Base-by-base conservation (phyloP, 1,284 basidiomycete genomes). In the Chalciporus sp. region DNA sequence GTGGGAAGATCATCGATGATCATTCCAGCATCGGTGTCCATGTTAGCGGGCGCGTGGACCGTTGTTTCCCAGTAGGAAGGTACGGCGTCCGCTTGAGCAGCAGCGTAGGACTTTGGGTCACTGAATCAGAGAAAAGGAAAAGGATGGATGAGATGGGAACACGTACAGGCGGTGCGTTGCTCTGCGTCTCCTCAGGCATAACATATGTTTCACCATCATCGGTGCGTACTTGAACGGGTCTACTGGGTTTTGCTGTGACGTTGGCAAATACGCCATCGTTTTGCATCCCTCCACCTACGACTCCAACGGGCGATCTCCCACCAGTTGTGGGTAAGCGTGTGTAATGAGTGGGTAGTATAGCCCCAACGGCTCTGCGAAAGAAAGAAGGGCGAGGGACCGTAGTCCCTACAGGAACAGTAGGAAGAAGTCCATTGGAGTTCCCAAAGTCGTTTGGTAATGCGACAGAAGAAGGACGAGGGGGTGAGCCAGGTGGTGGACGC, bases 41-140 rank as follows among this genome's bases (percentile, higher is more conserved):
- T 56, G 27, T 76, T 74, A 4, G 77, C 72, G 0, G 89, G 87
- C 0, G 87, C 85, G 55, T 96, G 90, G 14, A 98, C 86, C 0
- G 94, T 95, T 2, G 93, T 98, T 71, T 99, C 96, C 92, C 95
- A 98, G 73, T 99, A 99, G 0, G 94, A 85, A 0, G 96, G 97
- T 0, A 93, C 95, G 0, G 93, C 84, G 68, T 99, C 96, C 9
- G 89, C 85, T 55, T 95, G 88, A 1, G 96, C 96, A 20, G 87
- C 81, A 40, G 86, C 83, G 69, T 99, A 99, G 0, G 94, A 88
- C 84, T 95, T 33, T 12, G 11, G 65, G 17, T 23, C 28, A 29
- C 12, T 45, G 31, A 20, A 45, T 58, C 35, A 57, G 47, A 31
- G 43, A 23, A 16, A 9, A 28, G 11, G 26, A 17, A 9, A 8